A percentile compares a stretch with the other conserved stretches of the same genome.
These are phyloP conservation scores for Exophiala lecanii-corni DNA, from an alignment of 2,329 filamentous ascomycete genomes.

Conservation along the genomic window DNA sequence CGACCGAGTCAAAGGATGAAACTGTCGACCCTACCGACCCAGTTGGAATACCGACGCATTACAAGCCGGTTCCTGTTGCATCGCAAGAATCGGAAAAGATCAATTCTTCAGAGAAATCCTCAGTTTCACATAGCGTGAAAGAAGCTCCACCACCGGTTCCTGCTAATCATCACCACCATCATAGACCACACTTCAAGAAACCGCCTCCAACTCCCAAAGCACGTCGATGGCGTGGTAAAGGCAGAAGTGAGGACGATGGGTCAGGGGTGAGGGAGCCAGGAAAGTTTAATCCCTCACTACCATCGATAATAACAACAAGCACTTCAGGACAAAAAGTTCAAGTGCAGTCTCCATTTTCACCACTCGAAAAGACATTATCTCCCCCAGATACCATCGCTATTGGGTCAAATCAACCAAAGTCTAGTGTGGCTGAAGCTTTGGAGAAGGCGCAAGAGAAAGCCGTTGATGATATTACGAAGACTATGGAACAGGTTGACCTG, in stretches of 20 bases:
- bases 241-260: slow-evolving; percentile 32
- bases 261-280: slow-evolving; percentile 23
- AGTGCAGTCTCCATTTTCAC: slow-evolving; percentile 18
- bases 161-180: slow-evolving; percentile 3
- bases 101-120: neutral
- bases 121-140: neutral
- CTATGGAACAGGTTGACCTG: slow-evolving; percentile 21
- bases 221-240: slow-evolving; percentile 39
- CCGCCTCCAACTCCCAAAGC: slow-evolving; percentile 34
- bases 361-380: slow-evolving; percentile 17
- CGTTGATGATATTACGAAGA: slow-evolving; percentile 20
- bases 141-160: neutral
- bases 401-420: slow-evolving; percentile 9
- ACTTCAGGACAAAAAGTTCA: slow-evolving; percentile 9
- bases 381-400: slow-evolving; percentile 10
- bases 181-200: slow-evolving; percentile 22
- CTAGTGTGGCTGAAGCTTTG: slow-evolving; percentile 23
- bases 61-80: neutral
- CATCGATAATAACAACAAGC: slow-evolving; percentile 23
- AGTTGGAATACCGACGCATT: neutral
- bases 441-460: slow-evolving; percentile 23
- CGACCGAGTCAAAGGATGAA: slow-evolving; percentile 1
- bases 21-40: neutral
- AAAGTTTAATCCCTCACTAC: slow-evolving; percentile 23
- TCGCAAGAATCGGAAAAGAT: neutral